phyloP scores from a whole-genome alignment of 345 rosid species.

The Salix suchowensis region DNA sequence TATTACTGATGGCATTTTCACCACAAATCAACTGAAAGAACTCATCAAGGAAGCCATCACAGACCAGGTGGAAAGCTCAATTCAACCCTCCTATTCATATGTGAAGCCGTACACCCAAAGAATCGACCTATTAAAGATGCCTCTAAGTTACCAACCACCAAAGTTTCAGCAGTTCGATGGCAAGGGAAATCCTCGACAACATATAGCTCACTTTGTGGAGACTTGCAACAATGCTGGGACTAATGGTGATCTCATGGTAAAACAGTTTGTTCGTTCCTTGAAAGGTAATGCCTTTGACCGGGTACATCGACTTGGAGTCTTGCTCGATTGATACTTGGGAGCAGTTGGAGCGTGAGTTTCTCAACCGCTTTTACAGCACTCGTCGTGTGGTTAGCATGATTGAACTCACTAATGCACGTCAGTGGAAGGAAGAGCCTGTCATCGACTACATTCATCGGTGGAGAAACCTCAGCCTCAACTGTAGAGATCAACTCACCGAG shows the following conservation, averaged over 20 bases:
- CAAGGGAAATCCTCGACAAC: too few species aligned
- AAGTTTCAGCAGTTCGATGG: neutral
- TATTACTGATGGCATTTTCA: neutral
- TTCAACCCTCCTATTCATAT: neutral
- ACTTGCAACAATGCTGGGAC: too few species aligned
- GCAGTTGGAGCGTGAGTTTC: neutral
- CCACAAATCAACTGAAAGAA: neutral
- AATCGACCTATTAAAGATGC: neutral
- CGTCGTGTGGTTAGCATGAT: neutral
- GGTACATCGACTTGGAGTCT: neutral
- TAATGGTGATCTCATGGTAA: too few species aligned
- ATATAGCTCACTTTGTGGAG: too few species aligned
- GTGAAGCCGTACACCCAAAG: neutral
- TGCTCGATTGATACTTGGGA: neutral
- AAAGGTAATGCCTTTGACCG: neutral
- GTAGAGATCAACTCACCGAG: neutral
- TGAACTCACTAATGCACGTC: neutral
- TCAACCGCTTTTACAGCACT: neutral
- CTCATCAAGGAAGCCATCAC: neutral
- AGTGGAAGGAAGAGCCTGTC: neutral
- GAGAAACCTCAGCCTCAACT: neutral
- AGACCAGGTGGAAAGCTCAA: neutral
- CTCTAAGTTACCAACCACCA: neutral
- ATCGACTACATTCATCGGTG: neutral
- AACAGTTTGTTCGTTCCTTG: too few species aligned